A percentile compares a stretch with the other conserved stretches of the same genome.
Evolutionary conservation across 306 rosid species (phyloP).

Genomic region (Vigna mungo): DNA sequence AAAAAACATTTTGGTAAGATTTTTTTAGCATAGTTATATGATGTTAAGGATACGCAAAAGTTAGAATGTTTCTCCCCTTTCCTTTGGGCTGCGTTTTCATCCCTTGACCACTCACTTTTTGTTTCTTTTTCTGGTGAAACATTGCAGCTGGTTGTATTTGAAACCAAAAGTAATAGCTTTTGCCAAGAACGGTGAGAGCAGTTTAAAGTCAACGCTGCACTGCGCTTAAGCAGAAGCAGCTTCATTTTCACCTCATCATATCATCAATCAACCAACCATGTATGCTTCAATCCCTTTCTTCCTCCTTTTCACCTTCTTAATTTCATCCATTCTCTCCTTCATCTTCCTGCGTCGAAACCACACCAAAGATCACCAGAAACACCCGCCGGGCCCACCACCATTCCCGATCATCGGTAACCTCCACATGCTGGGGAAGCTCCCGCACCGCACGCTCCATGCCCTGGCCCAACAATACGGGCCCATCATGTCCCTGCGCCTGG

Average conservation of each 20-base stretch:
- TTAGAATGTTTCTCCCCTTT: too few species aligned
- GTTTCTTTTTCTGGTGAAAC: too few species aligned
- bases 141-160: too few species aligned
- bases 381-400: conserved; percentile 52
- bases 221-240: background rate
- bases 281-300: background rate
- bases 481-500: background rate
- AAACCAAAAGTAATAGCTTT: too few species aligned
- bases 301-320: too few species aligned
- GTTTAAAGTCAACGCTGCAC: background rate
- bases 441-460: conserved; percentile 38
- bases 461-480: conserved; percentile 20
- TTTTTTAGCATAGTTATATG: too few species aligned
- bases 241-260: background rate
- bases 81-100: too few species aligned
- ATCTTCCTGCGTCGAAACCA: background rate
- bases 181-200: too few species aligned
- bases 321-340: background rate
- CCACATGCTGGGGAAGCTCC: conserved; percentile 49
- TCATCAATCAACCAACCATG: background rate
- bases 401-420: conserved; percentile 54
- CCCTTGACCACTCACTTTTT: too few species aligned
- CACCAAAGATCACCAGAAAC: background rate
- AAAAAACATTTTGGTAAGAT: too few species aligned
- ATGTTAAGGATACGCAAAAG: too few species aligned